Base-by-base conservation (phyloP, 176 grass and related monocot species). In the Ensete glaucum region DNA sequence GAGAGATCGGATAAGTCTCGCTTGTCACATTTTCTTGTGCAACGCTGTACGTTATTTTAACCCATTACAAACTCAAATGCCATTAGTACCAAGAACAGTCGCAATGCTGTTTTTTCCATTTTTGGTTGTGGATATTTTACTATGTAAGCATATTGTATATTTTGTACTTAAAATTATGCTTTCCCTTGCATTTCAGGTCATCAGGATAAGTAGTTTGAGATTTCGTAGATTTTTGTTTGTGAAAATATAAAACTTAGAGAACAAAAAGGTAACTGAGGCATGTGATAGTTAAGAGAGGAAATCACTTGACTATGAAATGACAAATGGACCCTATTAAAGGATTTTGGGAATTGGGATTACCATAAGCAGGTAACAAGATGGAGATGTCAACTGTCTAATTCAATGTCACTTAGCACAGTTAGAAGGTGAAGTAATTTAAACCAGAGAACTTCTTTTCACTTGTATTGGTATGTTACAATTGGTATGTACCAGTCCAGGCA, bases 1-100 rank as follows among this genome's bases (percentile, higher is more conserved):
- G 95, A 99, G 75, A 88, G 86, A 99, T 91, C 86, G 16, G 95
- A 99, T 77, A 91, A 99, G 50, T 94, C 95, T 87, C 81, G 86
- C 54, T 78, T 99, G 49, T 81, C 95, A 74, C 78, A 84, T 69
- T 98, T 98, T 83, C 95, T 98, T 71, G 90, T 99, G 54, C 87
- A 94, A 52, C 90, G 88, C n/a, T 88, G 95, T 99, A 91, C 24
- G 81, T 70, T 55, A 15, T 69, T 49, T 70, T 66, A 49, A 56
- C 52, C 81, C 77, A 29, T 50, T 29, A 14, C 55, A 55, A 79
- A 56, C 27, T 73, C 64, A 24, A 34, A 34, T 51, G 67, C 17
- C 15, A 22, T 48, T 71, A 1, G 51, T 51, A 13, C 19, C 17
- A 21, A 29, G 9, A 52, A 21, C 50, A 71, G 16, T 71, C 52